Evolutionary conservation across 2,329 filamentous ascomycete species (phyloP).

Genomic region (Pestalotiopsis sp.): DNA sequence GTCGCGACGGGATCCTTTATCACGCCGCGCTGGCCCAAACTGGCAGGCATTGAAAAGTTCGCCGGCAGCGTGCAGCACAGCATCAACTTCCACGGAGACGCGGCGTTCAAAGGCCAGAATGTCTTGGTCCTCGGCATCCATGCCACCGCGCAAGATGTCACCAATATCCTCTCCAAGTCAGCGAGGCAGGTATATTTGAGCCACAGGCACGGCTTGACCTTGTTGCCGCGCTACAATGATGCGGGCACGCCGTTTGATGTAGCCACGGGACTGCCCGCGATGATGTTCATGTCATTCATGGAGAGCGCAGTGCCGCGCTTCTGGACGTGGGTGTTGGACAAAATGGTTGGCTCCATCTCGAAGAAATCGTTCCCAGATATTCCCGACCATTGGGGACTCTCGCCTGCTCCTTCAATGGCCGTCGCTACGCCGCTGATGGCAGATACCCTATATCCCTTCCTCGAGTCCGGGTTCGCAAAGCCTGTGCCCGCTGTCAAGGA

Average conservation of each 20-base stretch:
- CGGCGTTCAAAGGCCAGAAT: conserved; percentile 18
- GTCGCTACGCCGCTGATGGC: conserved; percentile 20
- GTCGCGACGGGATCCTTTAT: conserved; percentile 7
- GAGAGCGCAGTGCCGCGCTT: neutral
- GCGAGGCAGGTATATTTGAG: conserved; percentile 18
- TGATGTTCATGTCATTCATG: conserved; percentile 1
- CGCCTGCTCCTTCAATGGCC: conserved; percentile 1
- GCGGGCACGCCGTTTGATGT: conserved; percentile 1
- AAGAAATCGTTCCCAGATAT: conserved; percentile 16
- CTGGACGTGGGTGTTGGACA: neutral
- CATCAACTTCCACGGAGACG: conserved; percentile 17
- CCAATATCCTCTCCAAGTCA: conserved; percentile 14
- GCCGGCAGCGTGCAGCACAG: conserved; percentile 20
- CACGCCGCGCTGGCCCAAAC: conserved; percentile 9
- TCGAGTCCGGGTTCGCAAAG: conserved; percentile 29
- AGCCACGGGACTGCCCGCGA: neutral
- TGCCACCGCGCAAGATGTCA: conserved; percentile 17
- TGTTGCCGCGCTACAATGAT: neutral
- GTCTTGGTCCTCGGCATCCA: conserved; percentile 17
- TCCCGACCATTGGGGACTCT: conserved; percentile 14
- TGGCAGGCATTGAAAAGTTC: conserved; percentile 21
- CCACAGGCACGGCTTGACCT: conserved; percentile 8
- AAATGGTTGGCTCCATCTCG: neutral
- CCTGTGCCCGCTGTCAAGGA: conserved; percentile 30
- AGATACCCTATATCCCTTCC: conserved; percentile 27